Percentiles rank a stretch among this genome's conserved stretches.
Evolutionary conservation across 169 alveolate species (phyloP).

Genomic region (Cryptosporidium bovis): DNA sequence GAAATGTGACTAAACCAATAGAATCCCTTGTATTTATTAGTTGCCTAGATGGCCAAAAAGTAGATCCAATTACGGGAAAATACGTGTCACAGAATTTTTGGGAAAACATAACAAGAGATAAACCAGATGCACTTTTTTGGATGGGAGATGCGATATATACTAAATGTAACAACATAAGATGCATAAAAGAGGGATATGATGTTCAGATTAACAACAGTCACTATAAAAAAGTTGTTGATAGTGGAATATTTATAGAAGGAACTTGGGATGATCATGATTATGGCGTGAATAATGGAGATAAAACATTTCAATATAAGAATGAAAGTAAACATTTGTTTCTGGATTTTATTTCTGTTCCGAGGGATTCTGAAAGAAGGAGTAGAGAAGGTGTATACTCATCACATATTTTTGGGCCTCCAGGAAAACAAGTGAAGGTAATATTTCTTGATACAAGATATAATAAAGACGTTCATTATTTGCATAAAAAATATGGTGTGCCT

Average conservation of each 20-base stretch:
- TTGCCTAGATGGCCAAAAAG: constrained; percentile 60
- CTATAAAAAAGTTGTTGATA: constrained; percentile 11
- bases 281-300: constrained; percentile 85
- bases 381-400: constrained; percentile 86
- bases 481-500: constrained; percentile 24
- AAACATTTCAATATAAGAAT: constrained; percentile 77
- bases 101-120: constrained; percentile 64
- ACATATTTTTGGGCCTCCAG: constrained; percentile 81
- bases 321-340: constrained; percentile 77
- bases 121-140: constrained; percentile 85
- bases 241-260: constrained; percentile 76
- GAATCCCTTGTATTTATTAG: constrained; percentile 56
- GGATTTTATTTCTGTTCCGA: constrained; percentile 83
- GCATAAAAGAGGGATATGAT: constrained; percentile 21
- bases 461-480: constrained; percentile 76
- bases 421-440: constrained; percentile 82
- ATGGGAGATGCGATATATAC: constrained; percentile 84
- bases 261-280: constrained; percentile 89
- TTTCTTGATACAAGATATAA: constrained; percentile 84
- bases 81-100: constrained; percentile 59
- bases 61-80: not conserved
- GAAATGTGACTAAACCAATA: constrained; percentile 1
- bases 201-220: constrained; percentile 22
- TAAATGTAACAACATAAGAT: constrained; percentile 25
- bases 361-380: constrained; percentile 83